These are phyloP conservation scores for Mycena rosella DNA, from an alignment of 768 basidiomycete genomes.

Conservation along the genomic window DNA sequence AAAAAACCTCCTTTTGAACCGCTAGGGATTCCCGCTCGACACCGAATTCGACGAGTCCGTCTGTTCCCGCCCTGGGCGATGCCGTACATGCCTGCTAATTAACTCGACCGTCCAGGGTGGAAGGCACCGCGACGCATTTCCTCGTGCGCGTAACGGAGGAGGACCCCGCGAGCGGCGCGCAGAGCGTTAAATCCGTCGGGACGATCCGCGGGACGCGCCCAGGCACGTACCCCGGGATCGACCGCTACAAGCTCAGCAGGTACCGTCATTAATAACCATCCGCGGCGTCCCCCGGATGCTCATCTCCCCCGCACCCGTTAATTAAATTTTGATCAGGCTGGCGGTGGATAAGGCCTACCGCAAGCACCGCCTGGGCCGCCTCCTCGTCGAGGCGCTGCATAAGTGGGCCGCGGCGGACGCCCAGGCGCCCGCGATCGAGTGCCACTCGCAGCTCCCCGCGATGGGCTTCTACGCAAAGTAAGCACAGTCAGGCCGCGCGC, in stretches of 20 bases:
- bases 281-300: no score
- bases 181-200: constrained; percentile 73
- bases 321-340: no score
- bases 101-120: constrained; percentile 57
- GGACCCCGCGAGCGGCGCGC: constrained; percentile 39
- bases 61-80: constrained; percentile 22
- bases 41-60: constrained; percentile 81
- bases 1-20: background rate
- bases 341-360: constrained; percentile 78
- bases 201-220: constrained; percentile 66
- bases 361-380: constrained; percentile 70
- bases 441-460: constrained; percentile 80
- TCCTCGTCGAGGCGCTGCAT: constrained; percentile 74
- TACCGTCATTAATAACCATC: no score
- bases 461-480: constrained; percentile 85
- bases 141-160: constrained; percentile 68
- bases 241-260: constrained; percentile 76
- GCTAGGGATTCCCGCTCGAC: constrained; percentile 78
- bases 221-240: constrained; percentile 49
- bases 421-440: constrained; percentile 55
- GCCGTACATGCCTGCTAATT: constrained; percentile 18
- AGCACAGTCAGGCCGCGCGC: constrained; percentile 43
- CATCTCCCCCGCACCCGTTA: no score
- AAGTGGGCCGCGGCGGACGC: constrained; percentile 67
- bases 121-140: constrained; percentile 76